phyloP scores from a whole-genome alignment of 164 flowering plant species.

The Litsea cubeba region DNA sequence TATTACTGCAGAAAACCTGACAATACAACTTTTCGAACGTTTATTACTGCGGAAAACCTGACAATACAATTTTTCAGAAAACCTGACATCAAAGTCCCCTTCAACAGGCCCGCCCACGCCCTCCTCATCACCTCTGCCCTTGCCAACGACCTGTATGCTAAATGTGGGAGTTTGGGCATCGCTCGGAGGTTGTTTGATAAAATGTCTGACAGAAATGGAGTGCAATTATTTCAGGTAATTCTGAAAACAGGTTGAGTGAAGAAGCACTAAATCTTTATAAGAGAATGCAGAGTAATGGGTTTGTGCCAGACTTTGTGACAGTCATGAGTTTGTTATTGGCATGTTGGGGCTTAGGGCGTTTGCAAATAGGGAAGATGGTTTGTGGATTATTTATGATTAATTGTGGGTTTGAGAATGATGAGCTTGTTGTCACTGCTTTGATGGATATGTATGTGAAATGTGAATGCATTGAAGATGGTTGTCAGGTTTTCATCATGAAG shows the following conservation, averaged over 20 bases:
- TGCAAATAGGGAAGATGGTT: constrained; percentile 14
- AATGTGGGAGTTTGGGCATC: constrained; percentile 22
- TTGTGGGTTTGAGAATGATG: constrained; percentile 30
- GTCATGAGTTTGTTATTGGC: constrained; percentile 27
- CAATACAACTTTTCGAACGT: constrained; percentile 2
- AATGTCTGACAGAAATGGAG: constrained; percentile 33
- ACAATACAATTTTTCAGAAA: too few species aligned
- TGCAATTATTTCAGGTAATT: constrained; percentile 28
- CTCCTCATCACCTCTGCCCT: constrained; percentile 28
- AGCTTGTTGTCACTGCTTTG: constrained; percentile 25
- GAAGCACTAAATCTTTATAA: constrained; percentile 29
- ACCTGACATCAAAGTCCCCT: constrained; percentile 26
- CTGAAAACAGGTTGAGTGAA: constrained; percentile 23
- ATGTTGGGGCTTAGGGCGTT: constrained; percentile 15
- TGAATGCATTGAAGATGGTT: constrained; percentile 25
- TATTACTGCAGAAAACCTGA: too few species aligned
- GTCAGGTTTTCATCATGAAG: constrained; percentile 28
- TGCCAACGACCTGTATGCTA: constrained; percentile 27
- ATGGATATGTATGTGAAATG: constrained; percentile 30
- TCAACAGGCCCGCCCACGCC: constrained; percentile 26
- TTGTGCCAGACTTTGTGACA: constrained; percentile 24
- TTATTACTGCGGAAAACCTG: too few species aligned
- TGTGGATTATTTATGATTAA: constrained; percentile 19
- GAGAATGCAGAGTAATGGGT: constrained; percentile 27
- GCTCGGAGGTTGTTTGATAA: constrained; percentile 27